phyloP scores from a whole-genome alignment of 139 green algal genomes.

The Coccomyxa sp. region DNA sequence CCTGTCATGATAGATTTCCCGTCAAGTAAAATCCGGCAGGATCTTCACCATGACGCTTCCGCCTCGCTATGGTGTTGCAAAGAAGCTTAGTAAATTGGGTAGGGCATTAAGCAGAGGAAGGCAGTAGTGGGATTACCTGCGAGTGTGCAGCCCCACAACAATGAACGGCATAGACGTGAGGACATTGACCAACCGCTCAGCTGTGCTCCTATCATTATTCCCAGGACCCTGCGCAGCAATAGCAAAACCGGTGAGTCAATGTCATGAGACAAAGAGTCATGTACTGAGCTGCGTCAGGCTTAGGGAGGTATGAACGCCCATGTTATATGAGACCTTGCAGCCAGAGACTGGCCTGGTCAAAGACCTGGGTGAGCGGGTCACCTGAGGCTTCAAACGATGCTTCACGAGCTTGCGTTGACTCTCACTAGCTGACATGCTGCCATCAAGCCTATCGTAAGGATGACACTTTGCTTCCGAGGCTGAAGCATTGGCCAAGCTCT shows the following conservation, averaged over 20 bases:
- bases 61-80: not conserved
- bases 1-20: not conserved
- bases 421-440: not conserved
- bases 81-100: not conserved
- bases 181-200: conserved; percentile 16
- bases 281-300: not conserved
- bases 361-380: not conserved
- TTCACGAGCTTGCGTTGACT: not conserved
- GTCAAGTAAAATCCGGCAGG: not conserved
- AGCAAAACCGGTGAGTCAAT: not conserved
- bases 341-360: not conserved
- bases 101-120: not conserved
- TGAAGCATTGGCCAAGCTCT: too few relatives aligned
- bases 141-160: conserved; percentile 6
- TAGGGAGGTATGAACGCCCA: not conserved
- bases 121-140: not conserved
- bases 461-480: too few relatives aligned
- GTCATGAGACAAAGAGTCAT: not conserved
- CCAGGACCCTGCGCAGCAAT: conserved; percentile 15
- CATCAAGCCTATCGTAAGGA: not conserved
- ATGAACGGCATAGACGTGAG: conserved; percentile 20
- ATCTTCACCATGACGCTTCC: not conserved
- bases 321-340: too few relatives aligned
- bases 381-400: not conserved
- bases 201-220: conserved; percentile 10